These are phyloP conservation scores for Puccinia coronata DNA, from an alignment of 1,284 basidiomycete genomes.

Conservation along the genomic window DNA sequence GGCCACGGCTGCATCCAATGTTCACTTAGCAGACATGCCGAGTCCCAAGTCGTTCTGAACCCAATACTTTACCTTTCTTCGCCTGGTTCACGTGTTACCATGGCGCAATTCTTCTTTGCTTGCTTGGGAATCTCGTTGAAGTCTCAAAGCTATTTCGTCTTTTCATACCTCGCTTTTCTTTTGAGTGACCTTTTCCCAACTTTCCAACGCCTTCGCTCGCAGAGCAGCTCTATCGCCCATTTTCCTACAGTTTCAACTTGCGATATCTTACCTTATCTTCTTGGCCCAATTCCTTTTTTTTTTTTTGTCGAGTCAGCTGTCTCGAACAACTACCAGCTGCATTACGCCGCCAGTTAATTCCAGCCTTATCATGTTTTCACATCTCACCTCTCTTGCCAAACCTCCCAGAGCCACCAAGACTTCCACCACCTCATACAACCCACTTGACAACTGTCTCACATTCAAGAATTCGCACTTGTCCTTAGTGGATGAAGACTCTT, in stretches of 20 bases:
- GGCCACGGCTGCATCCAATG: background rate
- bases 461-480: background rate
- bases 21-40: no score
- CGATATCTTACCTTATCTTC: background rate
- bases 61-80: background rate
- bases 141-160: background rate
- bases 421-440: background rate
- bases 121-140: background rate
- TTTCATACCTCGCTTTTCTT: background rate
- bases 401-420: background rate
- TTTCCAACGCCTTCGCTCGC: no score
- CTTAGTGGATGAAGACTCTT: background rate
- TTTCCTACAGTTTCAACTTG: background rate
- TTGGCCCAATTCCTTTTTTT: background rate
- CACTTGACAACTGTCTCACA: background rate
- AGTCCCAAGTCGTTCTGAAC: background rate
- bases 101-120: background rate
- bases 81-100: background rate
- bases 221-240: no score
- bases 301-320: background rate
- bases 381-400: constrained; percentile 13
- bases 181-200: no score
- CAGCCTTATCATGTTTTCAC: constrained; percentile 15
- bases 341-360: background rate
- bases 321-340: background rate